Evolutionary conservation across 768 basidiomycete genomes (phyloP), one percentile per base, ranked within the genome.

Genomic region (Lactifluus pinguis): DNA sequence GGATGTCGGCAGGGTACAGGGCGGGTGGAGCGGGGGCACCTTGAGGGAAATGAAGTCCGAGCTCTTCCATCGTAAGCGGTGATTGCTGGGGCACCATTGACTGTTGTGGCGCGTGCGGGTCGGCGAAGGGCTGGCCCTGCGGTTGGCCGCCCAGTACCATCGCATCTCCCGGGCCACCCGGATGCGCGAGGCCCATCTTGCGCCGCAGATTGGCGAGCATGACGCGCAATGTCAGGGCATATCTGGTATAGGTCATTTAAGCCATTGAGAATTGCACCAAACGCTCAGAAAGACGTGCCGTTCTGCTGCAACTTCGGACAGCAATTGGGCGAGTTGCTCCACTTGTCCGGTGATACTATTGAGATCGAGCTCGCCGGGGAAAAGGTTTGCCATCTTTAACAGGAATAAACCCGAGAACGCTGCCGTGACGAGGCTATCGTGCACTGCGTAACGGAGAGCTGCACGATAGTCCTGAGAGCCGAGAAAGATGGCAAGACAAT

Each of bases 231-330:
- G 94, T 91, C 41, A 95, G 76, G 2, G 94, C 92, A 70, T 97
- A 95, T 49, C 89, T 91, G 57, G 15, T 17, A 17, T 47, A 25
- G 25, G n/a, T 38, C 2, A 25, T 39, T 19, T 25, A 25, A 38
- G 38, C 11, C 9, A 29, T 64, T 17, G n/a, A 44, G 48, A 44
- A 53, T 59, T 36, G 29, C 25, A 32, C 32, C n/a, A 38, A 32
- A 11, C 6, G 30, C 17, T 19, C 32, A 8, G 49, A 38, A 21
- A 32, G 44, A 52, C 39, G 59, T 54, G 84, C 86, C 94, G 82
- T 76, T 97, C 94, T 14, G 94, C 94, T 36, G 92, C 92, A 41
- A 95, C 93, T 59, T 95, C 94, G 5, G 91, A 92, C 49, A 97
- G 79, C 49, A 98, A 75, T 67, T 93, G 89, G 0, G 92, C 87